A percentile compares a stretch with the other conserved stretches of the same genome.
Evolutionary conservation across 1,284 basidiomycete genomes (phyloP).

Genomic region (Boletus sp.): DNA sequence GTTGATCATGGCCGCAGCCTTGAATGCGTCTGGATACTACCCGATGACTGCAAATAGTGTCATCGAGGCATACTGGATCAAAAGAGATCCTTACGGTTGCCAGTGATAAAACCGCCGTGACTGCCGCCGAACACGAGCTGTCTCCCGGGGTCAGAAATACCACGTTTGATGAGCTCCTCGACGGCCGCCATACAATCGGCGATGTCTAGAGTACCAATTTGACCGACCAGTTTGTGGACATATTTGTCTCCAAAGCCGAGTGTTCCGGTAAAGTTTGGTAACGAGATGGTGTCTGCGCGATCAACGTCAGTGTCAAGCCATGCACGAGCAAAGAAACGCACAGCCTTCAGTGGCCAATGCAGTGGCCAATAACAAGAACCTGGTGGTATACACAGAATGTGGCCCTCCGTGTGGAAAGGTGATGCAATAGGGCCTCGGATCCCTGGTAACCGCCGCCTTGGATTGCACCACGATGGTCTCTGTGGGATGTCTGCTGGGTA

Average conservation of each 20-base stretch:
- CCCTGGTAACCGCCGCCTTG: slow-evolving; percentile 14
- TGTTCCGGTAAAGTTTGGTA: slow-evolving; percentile 72
- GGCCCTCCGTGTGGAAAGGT: slow-evolving; percentile 68
- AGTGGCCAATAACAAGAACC: slow-evolving; percentile 42
- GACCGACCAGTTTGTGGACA: slow-evolving; percentile 48
- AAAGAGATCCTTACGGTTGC: slow-evolving; percentile 49
- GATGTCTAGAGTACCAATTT: slow-evolving; percentile 67
- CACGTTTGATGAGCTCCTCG: slow-evolving; percentile 50
- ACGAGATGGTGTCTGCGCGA: slow-evolving; percentile 53
- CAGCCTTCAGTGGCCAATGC: slow-evolving; percentile 61
- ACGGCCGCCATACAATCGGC: slow-evolving; percentile 58
- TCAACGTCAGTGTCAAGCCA: neutral
- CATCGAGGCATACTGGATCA: neutral
- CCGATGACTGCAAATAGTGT: slow-evolving; percentile 46
- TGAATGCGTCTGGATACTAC: slow-evolving; percentile 59
- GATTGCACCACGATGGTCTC: slow-evolving; percentile 53
- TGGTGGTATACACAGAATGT: slow-evolving; percentile 50
- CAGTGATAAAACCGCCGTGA: slow-evolving; percentile 70
- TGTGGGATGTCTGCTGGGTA: slow-evolving; percentile 48
- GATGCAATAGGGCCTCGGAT: slow-evolving; percentile 41
- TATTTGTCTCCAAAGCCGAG: slow-evolving; percentile 36
- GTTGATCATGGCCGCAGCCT: slow-evolving; percentile 63
- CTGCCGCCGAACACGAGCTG: slow-evolving; percentile 64
- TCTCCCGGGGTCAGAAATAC: slow-evolving; percentile 50
- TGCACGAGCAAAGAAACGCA: slow-evolving; percentile 34